Evolutionary conservation across 2,329 filamentous ascomycete genomes (phyloP).

Genomic region (Fusarium domesticum): DNA sequence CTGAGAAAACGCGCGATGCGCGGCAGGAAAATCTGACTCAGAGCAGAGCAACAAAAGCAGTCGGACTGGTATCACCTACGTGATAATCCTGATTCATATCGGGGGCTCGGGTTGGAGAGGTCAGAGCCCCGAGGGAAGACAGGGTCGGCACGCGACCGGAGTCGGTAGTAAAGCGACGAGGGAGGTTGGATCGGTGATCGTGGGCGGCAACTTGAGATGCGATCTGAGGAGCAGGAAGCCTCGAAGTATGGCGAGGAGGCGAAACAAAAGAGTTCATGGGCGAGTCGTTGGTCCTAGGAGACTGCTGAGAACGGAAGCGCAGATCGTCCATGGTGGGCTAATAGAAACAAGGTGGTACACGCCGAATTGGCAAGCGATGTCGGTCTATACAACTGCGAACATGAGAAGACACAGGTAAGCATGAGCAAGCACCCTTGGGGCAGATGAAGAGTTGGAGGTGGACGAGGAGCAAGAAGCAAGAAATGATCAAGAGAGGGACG

Average conservation of each 20-base stretch:
- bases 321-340: constrained; percentile 65
- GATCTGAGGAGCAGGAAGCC: constrained; percentile 54
- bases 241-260: constrained; percentile 66
- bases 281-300: constrained; percentile 67
- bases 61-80: constrained; percentile 31
- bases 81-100: constrained; percentile 50
- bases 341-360: constrained; percentile 42
- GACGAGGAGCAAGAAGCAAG: constrained; percentile 25
- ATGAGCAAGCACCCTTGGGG: constrained; percentile 29
- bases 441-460: constrained; percentile 20
- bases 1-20: constrained; percentile 11
- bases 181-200: constrained; percentile 74
- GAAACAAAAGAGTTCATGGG: constrained; percentile 72
- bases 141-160: constrained; percentile 77
- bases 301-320: constrained; percentile 74
- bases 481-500: constrained; percentile 30
- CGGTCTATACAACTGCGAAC: constrained; percentile 35
- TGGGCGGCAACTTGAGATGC: constrained; percentile 43
- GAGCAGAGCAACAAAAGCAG: constrained; percentile 1
- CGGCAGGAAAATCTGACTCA: constrained; percentile 1
- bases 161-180: constrained; percentile 92
- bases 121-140: constrained; percentile 49
- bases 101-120: constrained; percentile 47
- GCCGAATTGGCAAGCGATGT: constrained; percentile 37
- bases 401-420: constrained; percentile 35